These are phyloP conservation scores for Naematelia aurantialba DNA, from an alignment of 768 basidiomycete genomes.

Conservation along the genomic window DNA sequence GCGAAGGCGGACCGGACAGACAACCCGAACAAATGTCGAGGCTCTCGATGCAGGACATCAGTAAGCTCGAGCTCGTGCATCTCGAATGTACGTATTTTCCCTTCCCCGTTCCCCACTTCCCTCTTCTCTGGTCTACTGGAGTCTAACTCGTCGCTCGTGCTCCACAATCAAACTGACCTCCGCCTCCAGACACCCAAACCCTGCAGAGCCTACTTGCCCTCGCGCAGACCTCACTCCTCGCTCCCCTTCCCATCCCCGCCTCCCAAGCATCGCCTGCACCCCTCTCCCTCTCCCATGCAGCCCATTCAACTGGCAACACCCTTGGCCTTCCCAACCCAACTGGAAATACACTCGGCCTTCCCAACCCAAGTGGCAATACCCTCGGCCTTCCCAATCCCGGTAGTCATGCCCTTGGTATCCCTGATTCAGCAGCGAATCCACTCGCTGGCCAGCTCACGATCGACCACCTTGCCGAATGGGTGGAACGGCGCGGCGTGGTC, in stretches of 20 bases:
- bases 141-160: neutral
- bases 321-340: no score
- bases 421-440: neutral
- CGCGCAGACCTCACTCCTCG: conserved; percentile 9
- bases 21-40: neutral
- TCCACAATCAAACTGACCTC: neutral
- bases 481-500: conserved; percentile 16
- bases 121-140: no score
- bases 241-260: conserved; percentile 18
- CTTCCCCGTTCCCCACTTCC: no score
- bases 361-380: no score
- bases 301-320: no score
- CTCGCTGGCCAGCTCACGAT: conserved; percentile 5
- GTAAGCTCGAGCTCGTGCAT: neutral
- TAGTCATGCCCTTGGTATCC: neutral
- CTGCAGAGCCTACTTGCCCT: conserved; percentile 6
- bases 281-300: neutral
- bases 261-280: conserved; percentile 5
- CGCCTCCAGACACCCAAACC: conserved; percentile 2
- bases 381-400: neutral
- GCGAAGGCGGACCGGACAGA: no score
- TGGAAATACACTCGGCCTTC: no score
- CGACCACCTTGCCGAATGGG: conserved; percentile 18
- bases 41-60: neutral
- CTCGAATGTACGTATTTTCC: neutral